Evolutionary conservation across 768 basidiomycete genomes (phyloP).

Genomic region (Sporobolomyces roseus): DNA sequence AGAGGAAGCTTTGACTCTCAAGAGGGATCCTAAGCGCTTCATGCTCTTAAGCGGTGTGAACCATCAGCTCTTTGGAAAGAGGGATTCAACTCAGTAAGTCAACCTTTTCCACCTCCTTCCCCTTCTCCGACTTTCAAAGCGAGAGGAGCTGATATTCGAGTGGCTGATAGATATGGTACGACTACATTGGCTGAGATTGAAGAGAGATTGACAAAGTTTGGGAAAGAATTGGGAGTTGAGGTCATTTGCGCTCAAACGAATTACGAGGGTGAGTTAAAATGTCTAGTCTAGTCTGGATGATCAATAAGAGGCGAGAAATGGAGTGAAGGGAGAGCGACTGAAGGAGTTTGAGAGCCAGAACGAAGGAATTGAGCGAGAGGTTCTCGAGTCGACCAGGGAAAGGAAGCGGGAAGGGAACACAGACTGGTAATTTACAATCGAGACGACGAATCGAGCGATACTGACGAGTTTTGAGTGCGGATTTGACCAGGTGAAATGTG

Average conservation of each 20-base stretch:
- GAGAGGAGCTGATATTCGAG: too few species aligned
- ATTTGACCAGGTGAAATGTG: constrained; percentile 11
- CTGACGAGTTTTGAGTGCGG: too few species aligned
- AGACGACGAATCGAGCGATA: too few species aligned
- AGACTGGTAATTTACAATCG: too few species aligned
- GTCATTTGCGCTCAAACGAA: constrained; percentile 44
- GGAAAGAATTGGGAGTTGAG: constrained; percentile 39
- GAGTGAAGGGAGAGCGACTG: too few species aligned
- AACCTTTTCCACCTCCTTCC: background rate
- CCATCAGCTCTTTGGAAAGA: constrained; percentile 43
- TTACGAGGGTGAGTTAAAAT: constrained; percentile 36
- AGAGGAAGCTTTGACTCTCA: constrained; percentile 17
- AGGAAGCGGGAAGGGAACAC: too few species aligned
- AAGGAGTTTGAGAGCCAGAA: too few species aligned
- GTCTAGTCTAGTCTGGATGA: too few species aligned
- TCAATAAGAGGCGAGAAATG: too few species aligned
- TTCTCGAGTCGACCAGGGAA: too few species aligned
- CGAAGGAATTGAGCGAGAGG: background rate
- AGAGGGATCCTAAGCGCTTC: constrained; percentile 39
- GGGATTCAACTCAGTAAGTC: constrained; percentile 37
- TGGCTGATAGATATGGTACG: constrained; percentile 36
- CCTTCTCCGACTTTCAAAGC: background rate
- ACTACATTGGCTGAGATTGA: constrained; percentile 42
- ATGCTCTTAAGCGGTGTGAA: constrained; percentile 41
- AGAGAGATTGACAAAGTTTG: constrained; percentile 33